Evolutionary conservation across 2,329 filamentous ascomycete genomes (phyloP), one percentile per base, ranked within the genome.

Genomic region (Colletotrichum liaoningense): DNA sequence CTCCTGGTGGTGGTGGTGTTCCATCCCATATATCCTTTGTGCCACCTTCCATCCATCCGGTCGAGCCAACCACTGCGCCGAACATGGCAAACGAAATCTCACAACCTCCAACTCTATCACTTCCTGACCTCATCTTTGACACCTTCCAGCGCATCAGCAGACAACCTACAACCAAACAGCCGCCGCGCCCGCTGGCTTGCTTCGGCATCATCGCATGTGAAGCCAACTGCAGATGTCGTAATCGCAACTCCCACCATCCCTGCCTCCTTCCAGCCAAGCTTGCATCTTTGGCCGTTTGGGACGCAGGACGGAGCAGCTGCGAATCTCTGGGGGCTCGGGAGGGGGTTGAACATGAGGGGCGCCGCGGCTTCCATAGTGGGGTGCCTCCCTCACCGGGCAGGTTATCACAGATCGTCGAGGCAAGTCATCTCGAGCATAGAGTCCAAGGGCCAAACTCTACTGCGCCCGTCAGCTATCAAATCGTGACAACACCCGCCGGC

Each of bases 21-120:
- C 58, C 69, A 72, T 72, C 64, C 69, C 69, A 72, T 73, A 24
- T 72, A 30, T 55, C 69, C 56, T 12, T 59, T 59, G 19, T 59
- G 42, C 58, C 62, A 38, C 28, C 70, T 69, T 73, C 70, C 66
- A 69, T 73, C 70, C 66, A 65, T 65, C 70, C 70, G 59, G 54
- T 30, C 60, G 70, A 46, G 42, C 66, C 55, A 69, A 73, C 59
- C 59, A 58, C 30, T 59, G 19, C 38, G 22, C 16, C 42, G 42
- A n/a, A 49, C 42, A n/a, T n/a, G 57, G 24, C 67, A 35, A 24
- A 30, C 66, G 35, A 54, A 35, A 64, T 69, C 63, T 46, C 33
- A 46, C 16, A 69, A 55, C 35, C 46, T 12, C 42, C 35, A 33
- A 56, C 49, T 64, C 55, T 55, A 30, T 69, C 66, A 73, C 60